Evolutionary conservation across 1,139 yeast species (phyloP).

Genomic region (Wickerhamomyces sp.): DNA sequence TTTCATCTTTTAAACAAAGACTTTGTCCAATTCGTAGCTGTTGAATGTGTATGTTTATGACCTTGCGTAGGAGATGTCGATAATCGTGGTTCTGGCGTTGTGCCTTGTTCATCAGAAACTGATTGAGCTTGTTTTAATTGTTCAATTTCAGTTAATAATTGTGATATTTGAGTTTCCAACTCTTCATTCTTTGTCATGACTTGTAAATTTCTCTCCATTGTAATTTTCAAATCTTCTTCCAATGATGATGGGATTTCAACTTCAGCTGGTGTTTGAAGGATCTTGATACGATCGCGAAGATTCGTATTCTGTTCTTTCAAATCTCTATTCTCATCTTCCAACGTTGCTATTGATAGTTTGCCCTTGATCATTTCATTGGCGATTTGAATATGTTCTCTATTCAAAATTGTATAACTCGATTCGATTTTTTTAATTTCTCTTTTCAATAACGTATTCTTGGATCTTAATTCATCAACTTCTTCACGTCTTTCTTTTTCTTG

Average conservation of each 20-base stretch:
- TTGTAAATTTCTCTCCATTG: slow-evolving; percentile 53
- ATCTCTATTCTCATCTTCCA: slow-evolving; percentile 59
- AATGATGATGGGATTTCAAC: slow-evolving; percentile 32
- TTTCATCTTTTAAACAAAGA: slow-evolving; percentile 1
- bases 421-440: slow-evolving; percentile 74
- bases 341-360: slow-evolving; percentile 57
- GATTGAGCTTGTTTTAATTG: slow-evolving; percentile 15
- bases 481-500: slow-evolving; percentile 62
- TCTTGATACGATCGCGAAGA: slow-evolving; percentile 26
- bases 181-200: slow-evolving; percentile 51
- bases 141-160: slow-evolving; percentile 26
- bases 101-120: background rate
- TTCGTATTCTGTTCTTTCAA: slow-evolving; percentile 45
- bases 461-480: slow-evolving; percentile 62
- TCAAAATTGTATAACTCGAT: slow-evolving; percentile 59
- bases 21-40: slow-evolving; percentile 1
- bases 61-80: slow-evolving; percentile 1
- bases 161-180: slow-evolving; percentile 41
- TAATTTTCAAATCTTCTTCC: slow-evolving; percentile 40
- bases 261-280: slow-evolving; percentile 26
- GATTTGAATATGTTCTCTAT: slow-evolving; percentile 74
- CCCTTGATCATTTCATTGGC: slow-evolving; percentile 70
- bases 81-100: slow-evolving; percentile 1
- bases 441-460: slow-evolving; percentile 67
- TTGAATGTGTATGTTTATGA: background rate